Conservation (phyloP, 1,284 basidiomycete genomes). For the Tremellales sp. region DNA sequence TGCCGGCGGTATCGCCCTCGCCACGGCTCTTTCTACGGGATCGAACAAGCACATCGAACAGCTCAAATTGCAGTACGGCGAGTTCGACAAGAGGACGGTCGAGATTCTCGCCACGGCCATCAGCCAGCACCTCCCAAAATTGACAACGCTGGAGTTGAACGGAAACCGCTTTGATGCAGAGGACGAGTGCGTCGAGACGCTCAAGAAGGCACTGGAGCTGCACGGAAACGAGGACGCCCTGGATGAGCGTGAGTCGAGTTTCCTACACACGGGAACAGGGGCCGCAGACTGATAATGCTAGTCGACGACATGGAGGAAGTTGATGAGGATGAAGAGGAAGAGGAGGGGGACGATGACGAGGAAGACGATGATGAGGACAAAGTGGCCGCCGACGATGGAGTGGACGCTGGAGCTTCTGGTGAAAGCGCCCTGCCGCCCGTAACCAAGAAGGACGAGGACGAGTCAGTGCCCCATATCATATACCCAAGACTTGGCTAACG, state of each 20-base stretch:
- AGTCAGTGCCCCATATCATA: slow-evolving; percentile 25
- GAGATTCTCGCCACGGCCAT: slow-evolving; percentile 65
- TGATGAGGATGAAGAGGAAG: slow-evolving; percentile 53
- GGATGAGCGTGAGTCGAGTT: slow-evolving; percentile 55
- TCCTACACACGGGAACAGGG: not conserved
- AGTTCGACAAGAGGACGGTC: slow-evolving; percentile 70
- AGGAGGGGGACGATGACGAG: slow-evolving; percentile 44
- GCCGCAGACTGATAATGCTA: slow-evolving; percentile 4
- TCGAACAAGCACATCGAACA: slow-evolving; percentile 68
- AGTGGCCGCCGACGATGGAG: slow-evolving; percentile 36
- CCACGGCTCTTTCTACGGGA: slow-evolving; percentile 58
- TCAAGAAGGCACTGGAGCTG: slow-evolving; percentile 62
- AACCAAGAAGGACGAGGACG: slow-evolving; percentile 37
- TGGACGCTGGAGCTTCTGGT: slow-evolving; percentile 26
- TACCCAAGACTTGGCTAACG: slow-evolving; percentile 1
- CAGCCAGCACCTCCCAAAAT: slow-evolving; percentile 55
- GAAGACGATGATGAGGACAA: slow-evolving; percentile 47
- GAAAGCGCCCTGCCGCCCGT: slow-evolving; percentile 22
- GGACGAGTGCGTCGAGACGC: slow-evolving; percentile 64
- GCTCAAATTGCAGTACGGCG: slow-evolving; percentile 84
- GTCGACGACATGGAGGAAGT: slow-evolving; percentile 64
- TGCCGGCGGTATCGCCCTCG: slow-evolving; percentile 59
- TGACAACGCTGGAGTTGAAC: slow-evolving; percentile 74
- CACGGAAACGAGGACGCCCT: slow-evolving; percentile 78
- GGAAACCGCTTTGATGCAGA: slow-evolving; percentile 83